These are phyloP conservation scores for Agaricus blazei DNA, from an alignment of 768 basidiomycete genomes.

Conservation along the genomic window DNA sequence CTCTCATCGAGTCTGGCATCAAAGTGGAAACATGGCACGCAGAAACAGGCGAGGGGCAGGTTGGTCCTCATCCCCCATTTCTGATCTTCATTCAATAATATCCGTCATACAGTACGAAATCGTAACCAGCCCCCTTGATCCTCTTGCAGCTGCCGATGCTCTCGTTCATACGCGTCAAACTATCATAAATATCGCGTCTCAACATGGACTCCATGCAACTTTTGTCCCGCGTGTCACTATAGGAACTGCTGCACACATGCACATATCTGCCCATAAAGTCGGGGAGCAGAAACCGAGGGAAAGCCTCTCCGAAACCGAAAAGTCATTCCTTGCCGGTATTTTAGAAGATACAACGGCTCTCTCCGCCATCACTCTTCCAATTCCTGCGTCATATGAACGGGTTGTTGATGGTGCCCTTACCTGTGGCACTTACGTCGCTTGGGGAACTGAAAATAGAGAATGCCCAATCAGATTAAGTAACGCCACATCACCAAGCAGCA, in stretches of 20 bases:
- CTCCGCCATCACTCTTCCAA: slow-evolving; percentile 55
- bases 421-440: slow-evolving; percentile 65
- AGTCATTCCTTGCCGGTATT: slow-evolving; percentile 57
- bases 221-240: slow-evolving; percentile 51
- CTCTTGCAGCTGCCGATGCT: slow-evolving; percentile 63
- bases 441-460: slow-evolving; percentile 71
- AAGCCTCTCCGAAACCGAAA: slow-evolving; percentile 32
- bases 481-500: slow-evolving; percentile 34
- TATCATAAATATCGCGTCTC: slow-evolving; percentile 56
- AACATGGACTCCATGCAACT: slow-evolving; percentile 61
- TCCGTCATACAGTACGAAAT: slow-evolving; percentile 43
- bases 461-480: slow-evolving; percentile 56
- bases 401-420: slow-evolving; percentile 63
- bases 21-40: slow-evolving; percentile 64
- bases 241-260: slow-evolving; percentile 55
- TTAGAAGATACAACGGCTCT: slow-evolving; percentile 55
- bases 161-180: slow-evolving; percentile 63
- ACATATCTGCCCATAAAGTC: slow-evolving; percentile 57
- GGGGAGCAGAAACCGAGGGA: slow-evolving; percentile 2
- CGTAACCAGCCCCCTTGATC: slow-evolving; percentile 59
- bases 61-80: background rate
- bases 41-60: slow-evolving; percentile 64
- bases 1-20: slow-evolving; percentile 44
- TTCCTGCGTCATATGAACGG: slow-evolving; percentile 56
- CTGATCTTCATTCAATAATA: background rate